Evolutionary conservation across 108 stramenopile species (phyloP), one percentile per base, ranked within the genome.

Genomic region (Stephanodiscus triporus): DNA sequence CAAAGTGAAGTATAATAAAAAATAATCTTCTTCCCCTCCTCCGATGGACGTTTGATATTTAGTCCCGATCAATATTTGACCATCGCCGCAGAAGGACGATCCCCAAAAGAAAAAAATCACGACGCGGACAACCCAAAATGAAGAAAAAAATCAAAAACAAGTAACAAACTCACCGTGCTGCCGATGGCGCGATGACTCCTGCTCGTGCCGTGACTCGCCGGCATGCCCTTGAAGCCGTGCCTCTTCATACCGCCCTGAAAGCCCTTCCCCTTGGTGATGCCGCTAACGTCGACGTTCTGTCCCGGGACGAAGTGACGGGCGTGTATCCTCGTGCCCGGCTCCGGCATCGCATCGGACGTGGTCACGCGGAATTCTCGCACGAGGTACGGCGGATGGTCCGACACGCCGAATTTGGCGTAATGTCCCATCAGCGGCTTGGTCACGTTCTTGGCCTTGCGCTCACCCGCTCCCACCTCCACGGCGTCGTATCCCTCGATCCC

Each of bases 171-270:
- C 63, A 64, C 63, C 43, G 91, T 96, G 29, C 90, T 89, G 29
- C 97, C 96, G 29, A 86, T 82, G 19, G 88, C 84, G 42, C 99
- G 95, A 85, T 99, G 99, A 42, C 92, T 80, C 73, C 87, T 82
- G 54, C 93, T 95, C 1, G 88, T 93, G 61, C 99, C 99, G 84
- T 99, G 99, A 20, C 91, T 85, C 2, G 98, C 98, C 6, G 89
- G 91, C 90, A 95, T 89, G 60, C 99, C 99, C 64, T 50, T 63
- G 69, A 99, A 99, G 8, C 82, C 82, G 82, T 96, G 96, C n/a
- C 96, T 86, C 66, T 99, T 99, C 97, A 99, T 99, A 58, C 85
- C 97, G 20, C 99, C 99, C 76, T 95, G 94, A 75, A 98, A 99
- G 17, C 99, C 99, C 72, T 99, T 99, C 47, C 99, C 99, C 79